A percentile compares a stretch with the other conserved stretches of the same genome.
phyloP scores from a whole-genome alignment of 2,329 filamentous ascomycete genomes.

The Colletotrichum sp. region DNA sequence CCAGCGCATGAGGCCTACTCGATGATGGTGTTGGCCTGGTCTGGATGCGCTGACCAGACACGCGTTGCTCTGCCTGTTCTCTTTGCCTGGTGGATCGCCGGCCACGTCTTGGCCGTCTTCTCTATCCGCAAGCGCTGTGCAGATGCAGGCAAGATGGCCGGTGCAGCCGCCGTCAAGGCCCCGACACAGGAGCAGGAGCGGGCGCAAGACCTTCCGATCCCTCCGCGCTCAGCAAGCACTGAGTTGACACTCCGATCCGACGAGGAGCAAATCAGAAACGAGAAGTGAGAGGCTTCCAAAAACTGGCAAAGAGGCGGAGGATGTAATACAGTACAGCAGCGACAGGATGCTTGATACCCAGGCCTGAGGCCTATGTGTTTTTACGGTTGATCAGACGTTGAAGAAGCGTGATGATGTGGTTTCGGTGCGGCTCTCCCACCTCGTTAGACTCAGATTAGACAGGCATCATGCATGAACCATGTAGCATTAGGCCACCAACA shows the following conservation, averaged over 20 bases:
- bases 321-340: not conserved
- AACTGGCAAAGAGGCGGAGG: not conserved
- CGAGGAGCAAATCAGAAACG: not conserved
- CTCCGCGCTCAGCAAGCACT: not conserved
- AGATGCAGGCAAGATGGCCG: not conserved
- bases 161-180: not conserved
- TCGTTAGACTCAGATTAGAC: not conserved
- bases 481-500: not conserved
- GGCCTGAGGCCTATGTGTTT: not conserved
- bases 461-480: not conserved
- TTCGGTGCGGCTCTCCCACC: not conserved
- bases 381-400: not conserved
- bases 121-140: constrained; percentile 25
- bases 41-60: constrained; percentile 41
- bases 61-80: constrained; percentile 44
- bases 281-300: not conserved
- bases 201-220: not conserved
- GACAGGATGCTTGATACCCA: not conserved
- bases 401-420: not conserved
- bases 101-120: constrained; percentile 26
- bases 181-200: not conserved
- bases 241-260: constrained; percentile 1
- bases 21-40: constrained; percentile 44
- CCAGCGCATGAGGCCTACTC: constrained; percentile 38
- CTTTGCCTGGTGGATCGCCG: constrained; percentile 41